Evolutionary conservation across 2,329 filamentous ascomycete genomes (phyloP), one percentile per base, ranked within the genome.

Genomic region (Arachnomyces sp.): DNA sequence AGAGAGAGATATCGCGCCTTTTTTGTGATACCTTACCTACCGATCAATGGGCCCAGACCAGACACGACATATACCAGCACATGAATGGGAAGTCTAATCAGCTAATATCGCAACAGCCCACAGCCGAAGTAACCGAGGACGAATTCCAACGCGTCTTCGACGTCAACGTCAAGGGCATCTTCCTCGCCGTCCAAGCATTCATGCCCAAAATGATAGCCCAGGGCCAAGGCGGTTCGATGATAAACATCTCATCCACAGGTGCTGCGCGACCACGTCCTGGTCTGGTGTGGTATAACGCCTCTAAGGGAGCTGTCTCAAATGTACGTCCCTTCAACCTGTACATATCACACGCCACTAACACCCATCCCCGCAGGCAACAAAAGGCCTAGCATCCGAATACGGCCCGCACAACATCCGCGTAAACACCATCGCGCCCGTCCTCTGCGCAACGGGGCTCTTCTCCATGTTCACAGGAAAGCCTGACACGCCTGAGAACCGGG

Each of bases 331-430:
- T 14, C 29, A 31, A 25, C n/a, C 32, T 5, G 16, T 28, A 4
- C 21, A 2, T 11, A 17, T 18, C 16, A 29, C 12, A 25, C 13
- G 15, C 8, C 13, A 31, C 32, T 36, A 36, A 41, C 30, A 31
- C 30, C 16, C 7, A 21, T 18, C 6, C 3, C n/a, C 1, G 36
- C 14, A 75, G 64, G 77, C 75, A 7, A 80, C 77, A 2, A 80
- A 78, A 61, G 74, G 74, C 8, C 70, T 89, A 48, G 84, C 83
- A 1, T 78, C 82, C 1, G 84, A 88, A 58, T 88, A 83, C 50
- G 84, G 79, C 0, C 73, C 77, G 0, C 74, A 84, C 40, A 73
- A 84, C 49, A 85, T 89, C 47, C 75, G 83, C 0, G 80, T 88
- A 52, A 86, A 86, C 47, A 73, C 76, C 2, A 77, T 88, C 11